Evolutionary conservation across 179 eudicot genomes (phyloP), one percentile per base, ranked within the genome.

Genomic region (Silene vulgaris): DNA sequence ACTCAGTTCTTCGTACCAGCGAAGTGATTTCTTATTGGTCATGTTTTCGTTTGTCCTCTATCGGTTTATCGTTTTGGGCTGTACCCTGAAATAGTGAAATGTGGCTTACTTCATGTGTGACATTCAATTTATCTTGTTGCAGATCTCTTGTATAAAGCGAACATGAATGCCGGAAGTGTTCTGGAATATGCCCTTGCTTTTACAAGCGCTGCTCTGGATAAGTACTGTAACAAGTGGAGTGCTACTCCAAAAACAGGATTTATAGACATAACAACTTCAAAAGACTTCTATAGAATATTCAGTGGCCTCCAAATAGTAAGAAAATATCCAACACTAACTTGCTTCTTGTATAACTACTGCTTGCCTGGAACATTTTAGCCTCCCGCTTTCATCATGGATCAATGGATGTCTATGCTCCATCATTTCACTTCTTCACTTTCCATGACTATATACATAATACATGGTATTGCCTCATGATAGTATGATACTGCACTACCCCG

Each of bases 251-350:
- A 86, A 84, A 92, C 99, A 6, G 99, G 99, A 14, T 95, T 95
- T 68, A 86, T 95, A 79, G 99, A 95, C 84, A 95, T 95, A 74
- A 95, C 97, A 20, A 92, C 99, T 81, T 92, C 99, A 59, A 95
- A 92, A 83, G 97, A 95, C 77, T 90, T 95, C 85, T 90, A 92
- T 70, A 96, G 99, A 75, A 85, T 92, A 77, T 95, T 88, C 72
- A 95, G 99, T 81, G 97, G 99, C 73, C 97, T 95, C 65, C 99
- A 90, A 87, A 88, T 95, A 65, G 99, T 95, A 89, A 89, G 98
- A 61, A 43, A 43, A 71, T 67, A 68, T 73, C 73, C 62, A 59
- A 64, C 72, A 56, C 26, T 56, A 13, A 35, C 37, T 60, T 50
- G 52, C 30, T 29, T 56, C 66, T 35, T 62, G 56, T 60, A 69